phyloP scores from a whole-genome alignment of 208 protist genomes.

The Acanthamoeba royreba region DNA sequence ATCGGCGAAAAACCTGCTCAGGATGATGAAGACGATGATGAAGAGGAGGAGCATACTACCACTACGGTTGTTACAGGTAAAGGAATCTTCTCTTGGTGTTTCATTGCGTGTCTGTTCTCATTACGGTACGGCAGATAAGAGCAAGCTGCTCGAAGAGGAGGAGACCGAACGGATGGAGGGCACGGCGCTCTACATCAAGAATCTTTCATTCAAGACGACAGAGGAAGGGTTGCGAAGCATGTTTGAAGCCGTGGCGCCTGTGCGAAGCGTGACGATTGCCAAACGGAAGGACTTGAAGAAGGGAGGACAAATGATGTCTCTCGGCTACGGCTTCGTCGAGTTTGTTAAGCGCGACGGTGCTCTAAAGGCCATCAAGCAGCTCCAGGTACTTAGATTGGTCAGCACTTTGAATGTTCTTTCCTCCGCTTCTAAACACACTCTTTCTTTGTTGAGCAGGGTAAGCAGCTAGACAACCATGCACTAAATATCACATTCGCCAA shows the following conservation, averaged over 20 bases:
- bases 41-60: background rate
- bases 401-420: background rate
- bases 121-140: background rate
- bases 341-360: conserved; percentile 76
- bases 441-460: conserved; percentile 10
- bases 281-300: conserved; percentile 76
- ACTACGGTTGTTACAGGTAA: background rate
- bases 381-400: conserved; percentile 53
- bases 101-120: background rate
- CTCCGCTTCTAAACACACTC: conserved; percentile 57
- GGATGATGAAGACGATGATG: background rate
- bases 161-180: background rate
- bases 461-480: background rate
- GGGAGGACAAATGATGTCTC: conserved; percentile 67
- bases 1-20: background rate
- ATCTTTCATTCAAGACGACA: conserved; percentile 88
- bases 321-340: conserved; percentile 94
- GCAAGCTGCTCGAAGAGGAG: background rate
- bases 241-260: conserved; percentile 53
- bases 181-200: conserved; percentile 86
- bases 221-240: conserved; percentile 72
- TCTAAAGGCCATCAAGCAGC: conserved; percentile 66
- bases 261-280: conserved; percentile 55
- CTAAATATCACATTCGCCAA: background rate
- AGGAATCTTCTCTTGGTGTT: background rate